phyloP scores from a whole-genome alignment of 306 rosid genomes.

The Phaseolus lunatus region DNA sequence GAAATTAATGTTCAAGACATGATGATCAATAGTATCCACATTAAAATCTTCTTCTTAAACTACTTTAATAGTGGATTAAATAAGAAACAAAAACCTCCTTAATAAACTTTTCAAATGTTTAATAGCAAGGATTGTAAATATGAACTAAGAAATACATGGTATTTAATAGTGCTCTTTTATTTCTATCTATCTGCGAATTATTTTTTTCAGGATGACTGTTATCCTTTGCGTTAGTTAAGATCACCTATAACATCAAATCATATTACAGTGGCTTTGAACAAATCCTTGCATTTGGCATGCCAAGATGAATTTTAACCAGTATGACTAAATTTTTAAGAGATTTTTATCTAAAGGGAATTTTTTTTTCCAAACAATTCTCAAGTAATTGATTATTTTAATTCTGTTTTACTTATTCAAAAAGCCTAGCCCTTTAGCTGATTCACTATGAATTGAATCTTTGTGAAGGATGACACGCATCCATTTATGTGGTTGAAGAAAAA shows the following conservation, averaged over 20 bases:
- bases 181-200: neutral
- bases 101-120: constrained; percentile 9
- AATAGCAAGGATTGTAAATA: neutral
- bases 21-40: neutral
- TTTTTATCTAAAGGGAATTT: neutral
- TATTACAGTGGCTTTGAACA: neutral
- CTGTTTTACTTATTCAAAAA: neutral
- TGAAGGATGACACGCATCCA: neutral
- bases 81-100: neutral
- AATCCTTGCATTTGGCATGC: neutral
- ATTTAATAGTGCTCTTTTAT: neutral
- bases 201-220: neutral
- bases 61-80: neutral
- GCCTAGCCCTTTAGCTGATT: neutral
- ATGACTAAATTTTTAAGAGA: neutral
- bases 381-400: neutral
- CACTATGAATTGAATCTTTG: neutral
- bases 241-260: neutral
- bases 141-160: neutral
- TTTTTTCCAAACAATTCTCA: neutral
- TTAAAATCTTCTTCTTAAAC: neutral
- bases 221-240: neutral
- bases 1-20: neutral
- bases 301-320: neutral
- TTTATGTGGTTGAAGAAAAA: neutral